Evolutionary conservation across 805 yeast species (phyloP), one percentile per base, ranked within the genome.

Genomic region (Saccharomycopsis sp.): DNA sequence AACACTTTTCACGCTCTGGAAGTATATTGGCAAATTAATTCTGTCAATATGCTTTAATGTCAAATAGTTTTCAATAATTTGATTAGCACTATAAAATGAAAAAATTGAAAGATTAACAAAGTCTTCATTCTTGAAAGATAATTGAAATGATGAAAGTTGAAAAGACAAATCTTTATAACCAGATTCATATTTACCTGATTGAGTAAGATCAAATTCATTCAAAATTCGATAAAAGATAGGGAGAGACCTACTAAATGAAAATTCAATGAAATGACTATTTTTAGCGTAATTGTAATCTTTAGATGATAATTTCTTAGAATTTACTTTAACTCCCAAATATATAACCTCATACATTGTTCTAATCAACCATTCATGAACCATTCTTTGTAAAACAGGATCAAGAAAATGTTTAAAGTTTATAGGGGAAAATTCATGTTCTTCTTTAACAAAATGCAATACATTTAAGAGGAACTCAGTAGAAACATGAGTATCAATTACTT

Each of bases 341-440:
- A 74, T 60, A 20, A 77, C 61, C 54, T 83, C 89, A 4, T 69
- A 53, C 22, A 76, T 61, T 49, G 74, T 77, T 48, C 85, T 64
- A 14, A 72, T 64, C 48, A 66, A 80, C 4, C 75, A 62, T 41
- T 82, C 85, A 45, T 70, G 60, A 4, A 60, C 38, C 2, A 55
- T 47, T 9, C 60, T 50, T 4, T 67, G 65, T 17, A 56, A 46
- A 22, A 57, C 45, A 47, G 70, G 66, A 4, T 56, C 51, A 5
- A 53, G 51, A 19, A 54, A 54, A n/a, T 59, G 82, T 2, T 83
- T 82, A 6, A 65, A 62, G 42, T 69, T 65, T 24, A 62, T 64
- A 4, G 47, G 47, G 23, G 47, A 35, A 4, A 44, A 39, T 26
- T 56, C 57, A 3, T 51, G 51, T 0, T 54, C 49, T 13, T 53